A percentile compares a stretch with the other conserved stretches of the same genome.
These are phyloP conservation scores for Ogataea dorogensis DNA, from an alignment of 805 yeast species.

Conservation along the genomic window DNA sequence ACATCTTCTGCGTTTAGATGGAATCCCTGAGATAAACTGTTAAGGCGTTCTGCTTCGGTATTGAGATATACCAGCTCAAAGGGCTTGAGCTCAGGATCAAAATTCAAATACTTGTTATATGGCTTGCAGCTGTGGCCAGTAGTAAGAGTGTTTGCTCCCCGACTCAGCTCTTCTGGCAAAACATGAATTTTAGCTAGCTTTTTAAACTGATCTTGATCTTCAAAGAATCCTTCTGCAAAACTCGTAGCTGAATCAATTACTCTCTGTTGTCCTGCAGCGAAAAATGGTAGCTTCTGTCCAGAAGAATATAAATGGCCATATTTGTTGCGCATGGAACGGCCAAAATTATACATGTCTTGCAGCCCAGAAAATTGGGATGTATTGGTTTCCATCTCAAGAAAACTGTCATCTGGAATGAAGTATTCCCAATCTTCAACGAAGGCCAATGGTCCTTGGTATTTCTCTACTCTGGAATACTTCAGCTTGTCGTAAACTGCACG, in stretches of 20 bases:
- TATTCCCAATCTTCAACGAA: conserved; percentile 56
- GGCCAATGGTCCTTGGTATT: conserved; percentile 47
- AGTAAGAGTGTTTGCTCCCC: conserved; percentile 61
- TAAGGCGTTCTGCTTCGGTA: conserved; percentile 57
- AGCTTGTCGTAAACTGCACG: conserved; percentile 34
- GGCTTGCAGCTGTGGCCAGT: conserved; percentile 47
- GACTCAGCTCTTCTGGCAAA: conserved; percentile 44
- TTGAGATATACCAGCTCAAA: conserved; percentile 39
- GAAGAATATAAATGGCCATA: conserved; percentile 47
- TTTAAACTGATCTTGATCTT: conserved; percentile 36
- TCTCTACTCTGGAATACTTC: conserved; percentile 33
- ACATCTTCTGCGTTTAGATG: conserved; percentile 54
- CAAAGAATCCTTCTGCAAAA: conserved; percentile 60
- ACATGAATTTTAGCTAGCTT: conserved; percentile 37
- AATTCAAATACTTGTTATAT: conserved; percentile 31
- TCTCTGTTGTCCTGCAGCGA: conserved; percentile 54
- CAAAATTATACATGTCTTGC: conserved; percentile 47
- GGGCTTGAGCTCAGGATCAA: conserved; percentile 13
- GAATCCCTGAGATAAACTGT: conserved; percentile 51
- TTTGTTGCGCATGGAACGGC: conserved; percentile 44
- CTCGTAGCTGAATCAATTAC: conserved; percentile 52
- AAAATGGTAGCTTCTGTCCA: conserved; percentile 44
- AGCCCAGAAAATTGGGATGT: conserved; percentile 54
- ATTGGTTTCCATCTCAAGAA: conserved; percentile 48
- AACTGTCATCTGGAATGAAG: conserved; percentile 33